Conservation (phyloP, 192 early-diverging fungal genomes). For the Coemansia sp. region DNA sequence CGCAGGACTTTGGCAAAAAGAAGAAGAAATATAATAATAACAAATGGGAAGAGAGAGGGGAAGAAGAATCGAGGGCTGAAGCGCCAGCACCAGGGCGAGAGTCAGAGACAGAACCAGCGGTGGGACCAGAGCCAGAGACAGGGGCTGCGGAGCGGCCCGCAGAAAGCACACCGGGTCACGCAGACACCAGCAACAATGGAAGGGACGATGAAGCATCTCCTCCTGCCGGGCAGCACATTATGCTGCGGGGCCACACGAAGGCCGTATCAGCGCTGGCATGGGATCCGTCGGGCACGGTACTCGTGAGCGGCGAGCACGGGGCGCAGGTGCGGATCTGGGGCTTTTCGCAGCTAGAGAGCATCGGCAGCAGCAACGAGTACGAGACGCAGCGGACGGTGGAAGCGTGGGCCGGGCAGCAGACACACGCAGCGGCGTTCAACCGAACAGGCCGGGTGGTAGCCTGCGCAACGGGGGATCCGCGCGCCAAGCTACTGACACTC, state of each 20-base stretch:
- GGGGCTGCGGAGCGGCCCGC: too few species aligned
- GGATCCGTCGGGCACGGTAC: constrained; percentile 77
- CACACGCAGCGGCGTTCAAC: constrained; percentile 79
- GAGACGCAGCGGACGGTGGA: constrained; percentile 78
- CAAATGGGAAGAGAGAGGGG: too few species aligned
- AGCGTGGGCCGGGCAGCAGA: constrained; percentile 78
- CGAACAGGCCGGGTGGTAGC: constrained; percentile 73
- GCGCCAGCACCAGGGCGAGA: too few species aligned
- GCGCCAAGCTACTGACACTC: constrained; percentile 75
- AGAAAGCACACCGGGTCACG: too few species aligned
- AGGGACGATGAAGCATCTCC: not conserved
- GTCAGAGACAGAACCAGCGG: too few species aligned
- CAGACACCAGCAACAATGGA: constrained; percentile 5
- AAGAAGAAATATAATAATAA: constrained; percentile 24
- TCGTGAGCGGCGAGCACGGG: constrained; percentile 80
- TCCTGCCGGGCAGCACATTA: constrained; percentile 13
- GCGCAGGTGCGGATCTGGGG: constrained; percentile 88
- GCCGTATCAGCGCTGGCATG: constrained; percentile 70
- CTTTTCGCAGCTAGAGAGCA: constrained; percentile 61
- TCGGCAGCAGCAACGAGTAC: constrained; percentile 69
- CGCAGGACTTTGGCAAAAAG: constrained; percentile 55
- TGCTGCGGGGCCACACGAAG: constrained; percentile 25
- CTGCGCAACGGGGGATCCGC: constrained; percentile 72
- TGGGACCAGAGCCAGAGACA: too few species aligned
- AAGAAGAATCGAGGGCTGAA: too few species aligned